These are phyloP conservation scores for Aechmea fasciata DNA, from an alignment of 176 grass and related monocot species.

Conservation along the genomic window DNA sequence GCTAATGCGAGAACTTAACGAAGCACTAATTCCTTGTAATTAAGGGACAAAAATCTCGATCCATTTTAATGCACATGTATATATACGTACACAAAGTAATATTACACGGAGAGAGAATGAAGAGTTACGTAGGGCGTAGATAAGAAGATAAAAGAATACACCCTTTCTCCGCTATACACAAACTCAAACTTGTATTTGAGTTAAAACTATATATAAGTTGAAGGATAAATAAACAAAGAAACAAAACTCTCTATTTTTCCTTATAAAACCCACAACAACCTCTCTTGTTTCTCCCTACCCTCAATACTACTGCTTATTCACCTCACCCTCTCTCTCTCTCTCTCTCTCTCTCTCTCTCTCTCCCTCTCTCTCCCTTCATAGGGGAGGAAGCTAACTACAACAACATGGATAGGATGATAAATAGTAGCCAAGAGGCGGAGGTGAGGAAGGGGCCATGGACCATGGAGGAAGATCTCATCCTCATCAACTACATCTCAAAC, in stretches of 20 bases:
- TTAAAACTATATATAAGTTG: background rate
- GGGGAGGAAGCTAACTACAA: background rate
- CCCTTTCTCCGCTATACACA: too few relatives aligned
- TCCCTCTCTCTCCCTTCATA: background rate
- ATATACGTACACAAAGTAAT: too few relatives aligned
- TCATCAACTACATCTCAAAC: conserved; percentile 41
- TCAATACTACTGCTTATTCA: background rate
- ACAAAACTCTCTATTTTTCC: background rate
- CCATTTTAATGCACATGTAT: too few relatives aligned
- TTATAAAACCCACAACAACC: conserved; percentile 1
- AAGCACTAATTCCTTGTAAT: too few relatives aligned
- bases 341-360: conserved; percentile 13
- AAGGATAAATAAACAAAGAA: background rate
- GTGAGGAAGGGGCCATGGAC: conserved; percentile 52
- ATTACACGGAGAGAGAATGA: too few relatives aligned
- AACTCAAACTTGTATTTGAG: background rate
- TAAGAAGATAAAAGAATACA: too few relatives aligned
- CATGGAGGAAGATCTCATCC: conserved; percentile 51
- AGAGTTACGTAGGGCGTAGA: too few relatives aligned
- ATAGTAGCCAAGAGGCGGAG: conserved; percentile 15
- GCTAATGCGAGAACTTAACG: too few relatives aligned
- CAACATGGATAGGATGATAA: conserved; percentile 15
- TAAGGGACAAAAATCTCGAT: too few relatives aligned
- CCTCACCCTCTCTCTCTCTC: conserved; percentile 10
- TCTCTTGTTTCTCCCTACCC: background rate